Base-by-base conservation (phyloP, 2,329 filamentous ascomycete genomes). In the Botrytis squamosa region DNA sequence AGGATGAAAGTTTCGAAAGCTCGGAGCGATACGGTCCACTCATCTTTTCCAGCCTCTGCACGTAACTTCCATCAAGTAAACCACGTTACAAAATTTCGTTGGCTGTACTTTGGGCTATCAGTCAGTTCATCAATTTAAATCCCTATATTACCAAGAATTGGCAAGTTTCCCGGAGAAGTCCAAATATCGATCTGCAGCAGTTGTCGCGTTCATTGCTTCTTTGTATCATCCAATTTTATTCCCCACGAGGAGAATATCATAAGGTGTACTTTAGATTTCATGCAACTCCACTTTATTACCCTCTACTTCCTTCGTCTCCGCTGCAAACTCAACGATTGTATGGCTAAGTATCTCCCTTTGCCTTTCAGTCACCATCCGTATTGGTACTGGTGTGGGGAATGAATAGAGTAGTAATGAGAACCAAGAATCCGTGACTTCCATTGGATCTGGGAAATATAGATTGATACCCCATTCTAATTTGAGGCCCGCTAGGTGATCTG, bases 171-270 rank as follows among this genome's bases (percentile, higher is more conserved):
- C 14, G 52, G 14, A 29, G n/a, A 55, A 55, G 5, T 38, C 5
- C 36, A 22, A 57, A 5, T 20, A 33, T 14, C 12, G 29, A 16
- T n/a, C 63, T 25, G 75, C 75, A 59, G 44, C 59, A 52, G 73
- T 25, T 44, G 74, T 38, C 80, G 70, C 70, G 7, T 55, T n/a
- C 49, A 29, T 59, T 5, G 74, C 82, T 77, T 83, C 81, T 63
- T 82, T 80, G 67, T 83, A 77, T 74, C 85, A 87, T 0, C 85
- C 85, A 4, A 85, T 49, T 2, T 81, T 33, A 25, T 80, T 75
- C 1, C 83, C 85, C 3, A 84, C 6, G 0, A 84, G 70, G n/a
- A 85, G 73, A 9, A 86, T 83, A 78, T 87, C 86, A 76, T 88
- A 86, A 25, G 82, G 82, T 16, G 81, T 83, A n/a, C 79, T 75